Conservation (phyloP, 2,329 filamentous ascomycete species). For the Trichophyton rubrum region DNA sequence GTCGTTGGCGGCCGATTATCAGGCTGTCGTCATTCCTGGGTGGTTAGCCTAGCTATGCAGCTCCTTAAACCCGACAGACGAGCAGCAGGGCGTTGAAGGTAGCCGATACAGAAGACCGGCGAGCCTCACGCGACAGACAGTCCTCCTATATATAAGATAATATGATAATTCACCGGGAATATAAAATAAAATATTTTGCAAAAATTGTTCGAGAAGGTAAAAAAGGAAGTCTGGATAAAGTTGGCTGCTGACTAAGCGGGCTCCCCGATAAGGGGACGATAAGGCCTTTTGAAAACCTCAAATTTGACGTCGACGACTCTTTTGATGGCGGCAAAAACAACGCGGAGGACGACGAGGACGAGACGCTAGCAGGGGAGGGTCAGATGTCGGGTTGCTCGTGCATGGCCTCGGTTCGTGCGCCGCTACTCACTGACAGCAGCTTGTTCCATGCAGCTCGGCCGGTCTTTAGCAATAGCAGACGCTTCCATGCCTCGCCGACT, state of each 20-base stretch:
- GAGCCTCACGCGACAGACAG: not conserved
- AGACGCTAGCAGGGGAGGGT: not conserved
- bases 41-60: not conserved
- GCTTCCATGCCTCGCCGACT: conserved; percentile 8
- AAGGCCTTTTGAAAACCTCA: not conserved
- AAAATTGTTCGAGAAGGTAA: not conserved
- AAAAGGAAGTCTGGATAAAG: not conserved
- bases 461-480: conserved; percentile 11
- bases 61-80: not conserved
- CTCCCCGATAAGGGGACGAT: not conserved
- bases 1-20: not conserved
- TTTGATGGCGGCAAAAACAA: not conserved
- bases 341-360: not conserved
- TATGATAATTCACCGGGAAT: not conserved
- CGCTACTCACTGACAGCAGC: not conserved
- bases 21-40: not conserved
- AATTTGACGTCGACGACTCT: not conserved
- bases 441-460: not conserved
- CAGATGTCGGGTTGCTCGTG: not conserved
- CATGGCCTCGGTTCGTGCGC: not conserved
- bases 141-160: not conserved
- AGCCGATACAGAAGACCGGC: not conserved
- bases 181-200: not conserved
- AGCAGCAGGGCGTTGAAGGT: not conserved
- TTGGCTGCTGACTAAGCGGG: not conserved